These are phyloP conservation scores for Colletotrichum chlorophyti DNA, from an alignment of 2,329 filamentous ascomycete genomes.

Conservation along the genomic window DNA sequence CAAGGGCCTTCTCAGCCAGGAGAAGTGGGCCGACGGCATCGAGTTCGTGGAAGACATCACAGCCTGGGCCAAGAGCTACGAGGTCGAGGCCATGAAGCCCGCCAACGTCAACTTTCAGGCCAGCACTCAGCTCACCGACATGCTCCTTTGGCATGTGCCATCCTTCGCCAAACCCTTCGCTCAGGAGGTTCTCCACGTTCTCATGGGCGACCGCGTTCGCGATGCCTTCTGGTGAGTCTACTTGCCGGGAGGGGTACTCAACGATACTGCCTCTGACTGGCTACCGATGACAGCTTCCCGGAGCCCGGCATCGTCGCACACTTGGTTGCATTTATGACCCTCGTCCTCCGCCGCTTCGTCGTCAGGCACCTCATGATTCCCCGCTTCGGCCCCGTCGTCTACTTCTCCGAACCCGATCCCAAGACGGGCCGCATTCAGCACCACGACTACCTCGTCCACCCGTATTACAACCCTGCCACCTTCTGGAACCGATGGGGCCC, in stretches of 20 bases:
- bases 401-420: slow-evolving; percentile 56
- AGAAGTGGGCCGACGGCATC: slow-evolving; percentile 55
- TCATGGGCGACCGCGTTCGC: slow-evolving; percentile 70
- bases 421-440: slow-evolving; percentile 58
- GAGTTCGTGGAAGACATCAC: slow-evolving; percentile 58
- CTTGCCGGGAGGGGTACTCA: too few species aligned
- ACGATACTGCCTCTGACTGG: not conserved
- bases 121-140: slow-evolving; percentile 64
- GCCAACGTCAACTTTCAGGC: slow-evolving; percentile 54
- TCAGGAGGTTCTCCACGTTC: slow-evolving; percentile 57
- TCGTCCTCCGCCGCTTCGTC: slow-evolving; percentile 60
- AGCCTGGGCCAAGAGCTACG: slow-evolving; percentile 62
- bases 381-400: slow-evolving; percentile 50
- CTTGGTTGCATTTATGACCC: slow-evolving; percentile 45
- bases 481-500: slow-evolving; percentile 70
- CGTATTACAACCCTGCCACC: slow-evolving; percentile 68
- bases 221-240: slow-evolving; percentile 67
- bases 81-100: slow-evolving; percentile 64
- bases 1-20: slow-evolving; percentile 41
- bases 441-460: slow-evolving; percentile 64
- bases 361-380: slow-evolving; percentile 68
- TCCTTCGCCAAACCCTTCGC: slow-evolving; percentile 51
- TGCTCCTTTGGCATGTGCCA: slow-evolving; percentile 65
- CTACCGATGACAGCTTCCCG: slow-evolving; percentile 44
- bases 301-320: slow-evolving; percentile 46